phyloP scores from a whole-genome alignment of 768 basidiomycete species.

The Naganishia vishniacii region DNA sequence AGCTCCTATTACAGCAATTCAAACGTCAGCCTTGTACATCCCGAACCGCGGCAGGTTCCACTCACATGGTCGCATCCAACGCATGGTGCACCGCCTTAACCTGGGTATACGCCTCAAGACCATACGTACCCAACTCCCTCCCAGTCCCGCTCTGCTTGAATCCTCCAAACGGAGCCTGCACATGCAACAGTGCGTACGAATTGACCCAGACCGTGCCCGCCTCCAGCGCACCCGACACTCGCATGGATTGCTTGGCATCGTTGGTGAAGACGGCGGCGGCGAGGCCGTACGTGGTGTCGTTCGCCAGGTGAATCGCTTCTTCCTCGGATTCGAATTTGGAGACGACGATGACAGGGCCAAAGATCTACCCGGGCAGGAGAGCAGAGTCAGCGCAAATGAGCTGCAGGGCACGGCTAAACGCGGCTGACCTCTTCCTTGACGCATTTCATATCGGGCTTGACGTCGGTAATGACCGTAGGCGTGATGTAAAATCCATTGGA shows the following conservation, averaged over 20 bases:
- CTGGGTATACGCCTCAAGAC: conserved; percentile 58
- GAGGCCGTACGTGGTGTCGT: conserved; percentile 79
- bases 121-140: conserved; percentile 73
- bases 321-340: conserved; percentile 79
- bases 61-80: conserved; percentile 19
- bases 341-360: conserved; percentile 84
- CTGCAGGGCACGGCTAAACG: neutral
- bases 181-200: conserved; percentile 58
- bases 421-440: conserved; percentile 63
- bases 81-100: conserved; percentile 64
- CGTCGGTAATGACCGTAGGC: conserved; percentile 73
- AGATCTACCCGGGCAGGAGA: conserved; percentile 60
- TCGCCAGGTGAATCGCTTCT: conserved; percentile 76
- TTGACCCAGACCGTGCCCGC: conserved; percentile 87
- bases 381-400: conserved; percentile 43
- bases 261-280: conserved; percentile 82
- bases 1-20: neutral
- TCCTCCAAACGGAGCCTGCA: conserved; percentile 83
- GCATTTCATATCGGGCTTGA: conserved; percentile 66
- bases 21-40: neutral
- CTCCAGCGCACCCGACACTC: conserved; percentile 64
- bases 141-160: conserved; percentile 80
- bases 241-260: conserved; percentile 67
- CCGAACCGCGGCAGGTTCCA: neutral
- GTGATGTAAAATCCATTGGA: conserved; percentile 76